Evolutionary conservation across 371 early-diverging fungal species (phyloP).

Genomic region (Rhizomucor pusillus): DNA sequence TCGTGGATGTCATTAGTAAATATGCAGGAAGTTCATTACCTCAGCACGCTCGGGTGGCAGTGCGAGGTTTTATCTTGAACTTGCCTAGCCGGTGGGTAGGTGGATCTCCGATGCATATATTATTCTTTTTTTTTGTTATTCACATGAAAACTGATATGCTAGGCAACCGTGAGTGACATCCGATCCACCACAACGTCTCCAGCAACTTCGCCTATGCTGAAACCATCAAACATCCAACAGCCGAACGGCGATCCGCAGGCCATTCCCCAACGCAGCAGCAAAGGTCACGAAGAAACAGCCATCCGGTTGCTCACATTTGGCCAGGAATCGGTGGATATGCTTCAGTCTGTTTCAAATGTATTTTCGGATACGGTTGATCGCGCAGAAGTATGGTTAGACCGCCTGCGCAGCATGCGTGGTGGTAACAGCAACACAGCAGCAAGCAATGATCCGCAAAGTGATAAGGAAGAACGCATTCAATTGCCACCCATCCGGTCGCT

Average conservation of each 20-base stretch:
- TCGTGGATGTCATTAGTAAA: constrained; percentile 82
- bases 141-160: background rate
- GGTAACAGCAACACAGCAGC: constrained; percentile 1
- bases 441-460: background rate
- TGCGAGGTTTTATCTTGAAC: constrained; percentile 82
- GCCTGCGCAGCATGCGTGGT: constrained; percentile 41
- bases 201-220: constrained; percentile 38
- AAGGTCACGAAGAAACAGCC: constrained; percentile 29
- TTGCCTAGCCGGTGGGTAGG: constrained; percentile 81
- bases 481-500: constrained; percentile 30
- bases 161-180: constrained; percentile 32
- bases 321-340: constrained; percentile 79
- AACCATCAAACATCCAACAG: constrained; percentile 10
- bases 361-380: constrained; percentile 75
- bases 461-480: constrained; percentile 14
- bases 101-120: background rate
- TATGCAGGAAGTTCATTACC: constrained; percentile 87
- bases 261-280: background rate
- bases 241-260: background rate
- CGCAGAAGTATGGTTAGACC: constrained; percentile 76
- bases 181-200: constrained; percentile 43
- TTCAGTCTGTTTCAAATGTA: constrained; percentile 69
- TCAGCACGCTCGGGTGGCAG: constrained; percentile 77
- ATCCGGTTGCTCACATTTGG: constrained; percentile 63
- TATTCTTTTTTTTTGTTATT: background rate